phyloP scores from a whole-genome alignment of 139 green algal genomes.

The Chlamydomonas asymmetrica region DNA sequence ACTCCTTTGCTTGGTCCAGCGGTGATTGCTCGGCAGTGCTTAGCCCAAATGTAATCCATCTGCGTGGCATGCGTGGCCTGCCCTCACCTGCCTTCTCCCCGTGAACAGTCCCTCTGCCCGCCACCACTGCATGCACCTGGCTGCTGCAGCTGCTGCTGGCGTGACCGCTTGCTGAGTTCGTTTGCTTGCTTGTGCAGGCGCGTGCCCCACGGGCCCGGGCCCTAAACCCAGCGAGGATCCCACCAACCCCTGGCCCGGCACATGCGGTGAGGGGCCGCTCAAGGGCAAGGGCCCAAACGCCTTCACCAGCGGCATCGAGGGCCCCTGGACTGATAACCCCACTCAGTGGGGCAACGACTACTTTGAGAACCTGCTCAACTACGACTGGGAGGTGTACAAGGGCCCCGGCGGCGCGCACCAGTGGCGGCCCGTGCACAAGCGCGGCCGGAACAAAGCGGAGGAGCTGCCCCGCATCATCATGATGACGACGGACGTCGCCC shows the following conservation, averaged over 20 bases:
- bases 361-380: slow-evolving; percentile 46
- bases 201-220: slow-evolving; percentile 41
- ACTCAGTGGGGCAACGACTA: slow-evolving; percentile 44
- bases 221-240: slow-evolving; percentile 28
- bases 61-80: no score
- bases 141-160: background rate
- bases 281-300: slow-evolving; percentile 50
- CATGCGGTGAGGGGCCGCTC: slow-evolving; percentile 27
- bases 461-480: slow-evolving; percentile 38
- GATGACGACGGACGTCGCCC: slow-evolving; percentile 45
- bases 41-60: no score
- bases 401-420: slow-evolving; percentile 29
- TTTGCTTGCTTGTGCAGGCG: slow-evolving; percentile 24
- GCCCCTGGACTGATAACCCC: slow-evolving; percentile 35
- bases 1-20: no score
- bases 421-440: slow-evolving; percentile 4
- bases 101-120: no score
- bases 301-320: slow-evolving; percentile 53
- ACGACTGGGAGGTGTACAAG: slow-evolving; percentile 26
- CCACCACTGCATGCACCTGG: no score
- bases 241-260: slow-evolving; percentile 39
- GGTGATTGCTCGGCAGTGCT: no score
- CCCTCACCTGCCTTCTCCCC: no score
- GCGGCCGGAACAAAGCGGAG: background rate
- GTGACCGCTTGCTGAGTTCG: no score